These are phyloP conservation scores for Ophiostoma tasmaniense DNA, from an alignment of 2,329 filamentous ascomycete genomes.

Conservation along the genomic window DNA sequence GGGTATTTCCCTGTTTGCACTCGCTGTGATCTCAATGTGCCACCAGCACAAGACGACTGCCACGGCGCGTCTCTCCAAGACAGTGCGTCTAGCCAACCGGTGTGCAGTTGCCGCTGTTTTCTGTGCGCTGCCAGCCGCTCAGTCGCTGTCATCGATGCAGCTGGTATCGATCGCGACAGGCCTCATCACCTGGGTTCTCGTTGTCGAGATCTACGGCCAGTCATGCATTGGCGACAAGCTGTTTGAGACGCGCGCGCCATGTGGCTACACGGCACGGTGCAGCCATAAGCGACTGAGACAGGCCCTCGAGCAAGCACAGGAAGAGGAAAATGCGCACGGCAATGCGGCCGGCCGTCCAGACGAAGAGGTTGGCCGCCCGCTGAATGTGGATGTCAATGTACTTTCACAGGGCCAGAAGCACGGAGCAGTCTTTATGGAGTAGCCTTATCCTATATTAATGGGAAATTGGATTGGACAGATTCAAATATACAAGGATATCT, in stretches of 20 bases:
- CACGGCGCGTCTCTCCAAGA: slow-evolving; percentile 41
- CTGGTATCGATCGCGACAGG: slow-evolving; percentile 39
- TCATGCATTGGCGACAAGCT: slow-evolving; percentile 39
- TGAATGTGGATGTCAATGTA: slow-evolving; percentile 24
- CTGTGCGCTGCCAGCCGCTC: slow-evolving; percentile 45
- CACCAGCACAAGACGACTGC: slow-evolving; percentile 48
- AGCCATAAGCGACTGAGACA: slow-evolving; percentile 31
- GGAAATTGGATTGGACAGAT: background rate
- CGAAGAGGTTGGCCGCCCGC: slow-evolving; percentile 8
- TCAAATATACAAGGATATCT: background rate
- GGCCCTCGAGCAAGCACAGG: slow-evolving; percentile 22
- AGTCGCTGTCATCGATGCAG: slow-evolving; percentile 36
- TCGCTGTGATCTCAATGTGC: slow-evolving; percentile 44
- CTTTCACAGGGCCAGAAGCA: slow-evolving; percentile 25
- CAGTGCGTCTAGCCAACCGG: slow-evolving; percentile 43
- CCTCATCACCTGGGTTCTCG: slow-evolving; percentile 37
- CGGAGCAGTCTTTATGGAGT: slow-evolving; percentile 23
- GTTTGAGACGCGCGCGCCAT: slow-evolving; percentile 31
- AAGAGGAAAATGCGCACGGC: background rate
- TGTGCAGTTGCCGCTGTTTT: slow-evolving; percentile 42
- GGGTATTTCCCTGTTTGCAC: slow-evolving; percentile 45
- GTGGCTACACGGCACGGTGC: slow-evolving; percentile 36
- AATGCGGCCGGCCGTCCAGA: background rate
- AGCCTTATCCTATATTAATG: background rate
- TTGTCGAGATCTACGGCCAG: slow-evolving; percentile 42